Conservation (phyloP, 495 filamentous ascomycete genomes). For the Penicillium samsonianum region DNA sequence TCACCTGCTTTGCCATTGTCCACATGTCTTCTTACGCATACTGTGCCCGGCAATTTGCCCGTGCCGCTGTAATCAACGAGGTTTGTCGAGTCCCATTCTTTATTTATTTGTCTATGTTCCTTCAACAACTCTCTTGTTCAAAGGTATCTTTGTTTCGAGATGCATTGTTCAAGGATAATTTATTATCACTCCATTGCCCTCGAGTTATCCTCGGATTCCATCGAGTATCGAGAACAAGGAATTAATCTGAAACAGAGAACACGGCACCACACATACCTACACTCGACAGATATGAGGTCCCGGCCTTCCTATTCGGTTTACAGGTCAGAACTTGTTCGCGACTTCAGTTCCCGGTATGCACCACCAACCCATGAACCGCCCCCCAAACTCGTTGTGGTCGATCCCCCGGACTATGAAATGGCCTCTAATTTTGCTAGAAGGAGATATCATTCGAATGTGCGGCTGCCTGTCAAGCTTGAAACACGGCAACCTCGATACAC, state of each 20-base stretch:
- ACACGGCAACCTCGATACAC: too few relatives aligned
- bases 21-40: background rate
- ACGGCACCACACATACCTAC: background rate
- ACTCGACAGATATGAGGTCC: background rate
- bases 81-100: background rate
- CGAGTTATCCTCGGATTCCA: background rate
- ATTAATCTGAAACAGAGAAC: background rate
- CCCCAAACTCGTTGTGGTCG: background rate
- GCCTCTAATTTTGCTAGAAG: background rate
- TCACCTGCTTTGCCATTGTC: background rate
- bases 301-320: background rate
- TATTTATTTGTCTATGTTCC: background rate
- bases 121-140: background rate
- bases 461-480: fast-evolving
- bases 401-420: background rate
- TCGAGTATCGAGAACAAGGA: background rate
- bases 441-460: background rate
- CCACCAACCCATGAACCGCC: background rate
- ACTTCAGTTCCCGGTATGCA: background rate
- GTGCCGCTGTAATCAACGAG: background rate
- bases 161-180: background rate
- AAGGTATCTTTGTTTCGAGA: background rate
- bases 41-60: background rate
- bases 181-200: background rate
- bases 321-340: background rate